Percentiles rank a stretch among this genome's conserved stretches.
These are phyloP conservation scores for Penicillium salamii DNA, from an alignment of 495 filamentous ascomycete genomes.

Conservation along the genomic window DNA sequence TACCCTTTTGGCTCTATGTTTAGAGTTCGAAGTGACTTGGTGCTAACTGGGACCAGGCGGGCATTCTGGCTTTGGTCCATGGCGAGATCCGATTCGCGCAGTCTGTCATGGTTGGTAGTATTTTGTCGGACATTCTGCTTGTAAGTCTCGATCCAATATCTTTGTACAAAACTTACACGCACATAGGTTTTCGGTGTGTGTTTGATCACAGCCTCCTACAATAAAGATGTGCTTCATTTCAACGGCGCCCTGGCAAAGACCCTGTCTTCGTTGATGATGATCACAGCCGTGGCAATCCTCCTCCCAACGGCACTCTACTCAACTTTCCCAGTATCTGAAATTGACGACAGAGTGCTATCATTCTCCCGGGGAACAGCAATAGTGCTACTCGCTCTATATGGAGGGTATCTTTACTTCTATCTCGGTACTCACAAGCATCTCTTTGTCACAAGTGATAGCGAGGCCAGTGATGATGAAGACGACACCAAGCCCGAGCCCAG, in stretches of 20 bases:
- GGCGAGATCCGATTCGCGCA: slow-evolving; percentile 18
- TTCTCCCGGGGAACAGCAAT: slow-evolving; percentile 25
- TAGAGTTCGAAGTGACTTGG: not conserved
- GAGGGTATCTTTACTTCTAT: slow-evolving; percentile 61
- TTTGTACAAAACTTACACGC: not conserved
- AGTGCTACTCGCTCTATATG: slow-evolving; percentile 64
- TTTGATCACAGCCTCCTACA: slow-evolving; percentile 16
- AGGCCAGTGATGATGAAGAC: slow-evolving; percentile 11
- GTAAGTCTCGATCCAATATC: slow-evolving; percentile 29
- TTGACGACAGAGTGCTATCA: slow-evolving; percentile 44
- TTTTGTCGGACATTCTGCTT: slow-evolving; percentile 24
- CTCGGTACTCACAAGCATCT: slow-evolving; percentile 23
- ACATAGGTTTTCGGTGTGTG: slow-evolving; percentile 19
- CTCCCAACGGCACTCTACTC: slow-evolving; percentile 27
- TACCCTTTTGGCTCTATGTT: not conserved
- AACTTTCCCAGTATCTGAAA: slow-evolving; percentile 22
- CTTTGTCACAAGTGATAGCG: slow-evolving; percentile 27
- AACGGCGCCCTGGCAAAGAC: slow-evolving; percentile 19
- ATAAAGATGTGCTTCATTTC: slow-evolving; percentile 52
- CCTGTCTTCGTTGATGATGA: slow-evolving; percentile 25
- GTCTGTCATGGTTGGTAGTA: slow-evolving; percentile 24
- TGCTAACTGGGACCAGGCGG: slow-evolving; percentile 7
- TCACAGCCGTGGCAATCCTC: slow-evolving; percentile 18
- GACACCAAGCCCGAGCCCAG: not conserved
- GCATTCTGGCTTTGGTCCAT: slow-evolving; percentile 18